phyloP scores from a whole-genome alignment of 2,329 filamentous ascomycete genomes.

The Penicillium hesseltinei region DNA sequence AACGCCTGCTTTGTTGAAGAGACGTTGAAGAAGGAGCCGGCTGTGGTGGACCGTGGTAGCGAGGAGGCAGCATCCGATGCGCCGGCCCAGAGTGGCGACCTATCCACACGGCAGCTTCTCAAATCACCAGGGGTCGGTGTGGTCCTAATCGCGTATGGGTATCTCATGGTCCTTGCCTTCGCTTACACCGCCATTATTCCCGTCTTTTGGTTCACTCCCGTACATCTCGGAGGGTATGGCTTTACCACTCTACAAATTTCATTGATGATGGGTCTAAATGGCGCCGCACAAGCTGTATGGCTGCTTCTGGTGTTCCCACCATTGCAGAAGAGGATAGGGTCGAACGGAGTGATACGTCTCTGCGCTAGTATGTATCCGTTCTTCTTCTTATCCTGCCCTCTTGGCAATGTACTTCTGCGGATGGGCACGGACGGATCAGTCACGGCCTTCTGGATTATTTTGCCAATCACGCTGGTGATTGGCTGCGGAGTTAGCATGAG shows the following conservation, averaged over 20 bases:
- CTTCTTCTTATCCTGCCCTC: constrained; percentile 57
- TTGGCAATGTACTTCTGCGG: constrained; percentile 58
- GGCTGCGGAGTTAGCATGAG: constrained; percentile 66
- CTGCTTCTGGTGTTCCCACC: constrained; percentile 67
- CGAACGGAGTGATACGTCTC: constrained; percentile 60
- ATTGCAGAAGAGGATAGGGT: constrained; percentile 65
- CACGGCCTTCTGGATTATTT: constrained; percentile 58
- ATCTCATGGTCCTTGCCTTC: constrained; percentile 67
- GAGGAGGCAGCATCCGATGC: neutral
- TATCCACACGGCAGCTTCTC: constrained; percentile 50
- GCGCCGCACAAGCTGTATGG: constrained; percentile 68
- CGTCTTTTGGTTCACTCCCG: constrained; percentile 65
- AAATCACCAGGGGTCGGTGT: constrained; percentile 62
- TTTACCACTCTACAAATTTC: constrained; percentile 65
- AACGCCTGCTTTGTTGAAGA: constrained; percentile 55
- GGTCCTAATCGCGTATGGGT: constrained; percentile 64
- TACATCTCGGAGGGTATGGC: constrained; percentile 62
- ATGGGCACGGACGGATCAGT: constrained; percentile 35
- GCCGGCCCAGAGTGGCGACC: constrained; percentile 18
- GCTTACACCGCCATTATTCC: constrained; percentile 69
- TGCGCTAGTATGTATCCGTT: constrained; percentile 62
- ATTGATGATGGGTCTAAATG: constrained; percentile 62
- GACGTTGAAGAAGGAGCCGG: constrained; percentile 49
- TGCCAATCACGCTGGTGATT: constrained; percentile 48
- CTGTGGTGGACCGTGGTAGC: neutral